A percentile compares a stretch with the other conserved stretches of the same genome.
phyloP scores from a whole-genome alignment of 2,329 filamentous ascomycete species.

The Penicillium fuscoglaucum region DNA sequence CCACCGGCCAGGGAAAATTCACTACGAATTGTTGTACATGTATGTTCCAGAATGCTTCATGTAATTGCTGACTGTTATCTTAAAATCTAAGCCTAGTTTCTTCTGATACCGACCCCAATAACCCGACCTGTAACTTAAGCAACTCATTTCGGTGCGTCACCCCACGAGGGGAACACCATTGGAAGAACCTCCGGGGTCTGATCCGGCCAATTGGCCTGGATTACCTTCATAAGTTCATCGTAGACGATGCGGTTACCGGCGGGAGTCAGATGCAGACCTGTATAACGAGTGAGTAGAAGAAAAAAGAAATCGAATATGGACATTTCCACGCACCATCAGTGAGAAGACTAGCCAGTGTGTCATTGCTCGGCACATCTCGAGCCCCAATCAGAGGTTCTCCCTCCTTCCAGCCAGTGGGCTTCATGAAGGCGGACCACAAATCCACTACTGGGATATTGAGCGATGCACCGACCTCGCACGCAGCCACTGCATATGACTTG shows the following conservation, averaged over 20 bases:
- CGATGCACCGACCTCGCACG: conserved; percentile 60
- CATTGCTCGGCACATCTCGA: conserved; percentile 58
- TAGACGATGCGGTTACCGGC: conserved; percentile 59
- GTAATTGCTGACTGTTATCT: too few species aligned
- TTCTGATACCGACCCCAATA: background rate
- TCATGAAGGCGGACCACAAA: conserved; percentile 77
- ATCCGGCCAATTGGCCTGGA: conserved; percentile 56
- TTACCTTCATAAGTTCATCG: conserved; percentile 53
- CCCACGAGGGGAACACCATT: conserved; percentile 57
- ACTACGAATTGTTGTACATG: too few species aligned
- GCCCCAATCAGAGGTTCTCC: conserved; percentile 57
- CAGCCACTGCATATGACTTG: conserved; percentile 66
- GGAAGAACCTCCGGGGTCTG: conserved; percentile 54
- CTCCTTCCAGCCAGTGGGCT: conserved; percentile 56
- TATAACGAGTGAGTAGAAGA: conserved; percentile 8
- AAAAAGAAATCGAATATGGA: background rate
- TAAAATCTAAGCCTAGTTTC: background rate
- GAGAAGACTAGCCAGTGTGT: conserved; percentile 54
- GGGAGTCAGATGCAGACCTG: conserved; percentile 60
- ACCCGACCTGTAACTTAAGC: background rate
- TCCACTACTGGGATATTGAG: conserved; percentile 67
- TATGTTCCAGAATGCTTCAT: too few species aligned
- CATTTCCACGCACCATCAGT: conserved; percentile 53
- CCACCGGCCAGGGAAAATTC: too few species aligned
- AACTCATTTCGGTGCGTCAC: conserved; percentile 40